Evolutionary conservation across 2,329 filamentous ascomycete species (phyloP).

Genomic region (Exophiala xenobiotica): DNA sequence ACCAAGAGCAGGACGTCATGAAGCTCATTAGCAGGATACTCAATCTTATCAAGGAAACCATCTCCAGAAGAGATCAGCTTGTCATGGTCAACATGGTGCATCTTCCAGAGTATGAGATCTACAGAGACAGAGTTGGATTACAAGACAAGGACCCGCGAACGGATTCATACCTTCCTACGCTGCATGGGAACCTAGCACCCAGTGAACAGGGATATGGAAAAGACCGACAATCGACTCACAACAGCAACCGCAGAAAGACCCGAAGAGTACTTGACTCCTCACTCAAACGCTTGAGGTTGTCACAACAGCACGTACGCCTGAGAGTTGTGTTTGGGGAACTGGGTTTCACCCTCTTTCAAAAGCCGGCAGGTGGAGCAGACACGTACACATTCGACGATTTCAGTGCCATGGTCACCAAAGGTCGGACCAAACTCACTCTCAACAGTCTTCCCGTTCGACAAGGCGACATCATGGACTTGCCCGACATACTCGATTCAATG

Average conservation of each 20-base stretch:
- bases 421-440: slow-evolving; percentile 38
- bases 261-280: slow-evolving; percentile 35
- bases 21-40: slow-evolving; percentile 21
- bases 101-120: slow-evolving; percentile 22
- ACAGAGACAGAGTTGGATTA: slow-evolving; percentile 23
- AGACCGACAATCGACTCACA: slow-evolving; percentile 28
- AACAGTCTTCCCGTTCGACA: slow-evolving; percentile 19
- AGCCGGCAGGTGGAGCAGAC: slow-evolving; percentile 30
- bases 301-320: slow-evolving; percentile 42
- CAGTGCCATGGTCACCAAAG: slow-evolving; percentile 40
- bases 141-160: slow-evolving; percentile 16
- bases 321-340: slow-evolving; percentile 45
- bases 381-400: slow-evolving; percentile 42
- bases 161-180: slow-evolving; percentile 20
- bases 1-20: slow-evolving; percentile 13
- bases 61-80: slow-evolving; percentile 22
- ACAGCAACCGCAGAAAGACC: slow-evolving; percentile 36
- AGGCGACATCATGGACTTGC: slow-evolving; percentile 30
- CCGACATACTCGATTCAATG: slow-evolving; percentile 33
- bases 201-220: slow-evolving; percentile 29
- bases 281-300: slow-evolving; percentile 35
- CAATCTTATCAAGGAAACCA: slow-evolving; percentile 28
- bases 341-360: slow-evolving; percentile 39
- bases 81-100: slow-evolving; percentile 23
- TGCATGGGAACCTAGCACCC: slow-evolving; percentile 28